Conservation (phyloP, 2,329 filamentous ascomycete genomes). For the Nectriaceae sp. region DNA sequence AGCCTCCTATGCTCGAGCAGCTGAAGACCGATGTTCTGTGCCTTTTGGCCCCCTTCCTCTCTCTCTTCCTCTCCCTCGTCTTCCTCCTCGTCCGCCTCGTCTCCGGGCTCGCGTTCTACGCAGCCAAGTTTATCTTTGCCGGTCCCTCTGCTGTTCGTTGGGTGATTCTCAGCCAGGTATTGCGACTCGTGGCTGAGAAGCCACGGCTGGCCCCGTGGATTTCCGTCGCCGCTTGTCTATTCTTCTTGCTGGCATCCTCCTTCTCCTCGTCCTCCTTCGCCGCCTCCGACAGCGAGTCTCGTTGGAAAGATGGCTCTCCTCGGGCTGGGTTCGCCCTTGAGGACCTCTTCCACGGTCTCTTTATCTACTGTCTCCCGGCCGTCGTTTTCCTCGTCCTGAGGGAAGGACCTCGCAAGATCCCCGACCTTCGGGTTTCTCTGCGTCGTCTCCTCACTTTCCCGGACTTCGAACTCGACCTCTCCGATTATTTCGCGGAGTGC, state of each 20-base stretch:
- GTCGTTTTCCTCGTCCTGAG: no score
- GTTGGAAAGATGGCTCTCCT: no score
- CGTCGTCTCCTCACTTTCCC: no score
- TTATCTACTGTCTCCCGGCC: no score
- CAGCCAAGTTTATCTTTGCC: constrained; percentile 1
- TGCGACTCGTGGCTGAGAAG: neutral
- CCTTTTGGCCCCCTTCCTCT: neutral
- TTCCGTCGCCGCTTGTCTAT: neutral
- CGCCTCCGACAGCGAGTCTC: no score
- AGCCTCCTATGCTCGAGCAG: no score
- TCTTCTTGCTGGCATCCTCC: constrained; percentile 3
- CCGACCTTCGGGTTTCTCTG: no score
- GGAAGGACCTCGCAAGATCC: no score
- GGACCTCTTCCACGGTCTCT: no score
- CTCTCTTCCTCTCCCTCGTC: constrained; percentile 7
- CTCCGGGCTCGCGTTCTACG: neutral
- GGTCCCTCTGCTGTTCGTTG: constrained; percentile 3
- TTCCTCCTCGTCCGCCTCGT: constrained; percentile 2
- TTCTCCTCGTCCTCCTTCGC: no score
- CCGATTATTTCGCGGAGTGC: constrained; percentile 4
- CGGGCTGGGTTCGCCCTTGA: no score
- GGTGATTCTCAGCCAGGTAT: constrained; percentile 1
- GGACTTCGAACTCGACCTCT: constrained; percentile 5
- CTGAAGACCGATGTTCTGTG: neutral
- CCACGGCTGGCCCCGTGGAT: neutral